These are phyloP conservation scores for Lophiotrema nucula DNA, from an alignment of 495 filamentous ascomycete genomes.

Conservation along the genomic window DNA sequence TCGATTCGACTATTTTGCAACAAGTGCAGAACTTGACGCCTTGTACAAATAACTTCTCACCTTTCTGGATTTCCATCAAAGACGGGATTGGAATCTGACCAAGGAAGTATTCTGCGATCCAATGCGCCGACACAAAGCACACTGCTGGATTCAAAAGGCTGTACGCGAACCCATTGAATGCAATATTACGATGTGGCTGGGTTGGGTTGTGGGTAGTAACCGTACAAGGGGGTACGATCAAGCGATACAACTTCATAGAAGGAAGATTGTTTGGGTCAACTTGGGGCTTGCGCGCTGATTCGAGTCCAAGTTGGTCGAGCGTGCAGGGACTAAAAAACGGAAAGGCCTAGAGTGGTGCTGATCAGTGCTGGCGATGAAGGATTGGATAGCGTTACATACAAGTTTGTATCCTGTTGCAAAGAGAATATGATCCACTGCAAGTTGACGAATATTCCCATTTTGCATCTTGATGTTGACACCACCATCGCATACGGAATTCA, in stretches of 20 bases:
- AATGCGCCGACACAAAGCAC: conserved; percentile 1
- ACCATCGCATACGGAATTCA: background rate
- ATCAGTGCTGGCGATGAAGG: background rate
- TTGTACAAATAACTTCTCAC: too few relatives aligned
- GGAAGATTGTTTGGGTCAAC: background rate
- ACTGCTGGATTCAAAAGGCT: conserved; percentile 11
- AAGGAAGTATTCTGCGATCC: conserved; percentile 15
- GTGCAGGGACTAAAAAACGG: conserved; percentile 3
- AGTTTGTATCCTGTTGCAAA: conserved; percentile 18
- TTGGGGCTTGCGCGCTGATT: background rate
- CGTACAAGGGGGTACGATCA: conserved; percentile 4
- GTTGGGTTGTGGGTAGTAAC: background rate
- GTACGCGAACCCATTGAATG: conserved; percentile 20
- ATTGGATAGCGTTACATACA: too few relatives aligned
- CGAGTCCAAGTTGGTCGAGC: background rate
- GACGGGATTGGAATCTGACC: background rate
- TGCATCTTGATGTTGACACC: background rate
- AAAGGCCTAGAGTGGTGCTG: too few relatives aligned
- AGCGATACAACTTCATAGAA: background rate
- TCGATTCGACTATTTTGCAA: too few relatives aligned
- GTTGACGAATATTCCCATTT: background rate
- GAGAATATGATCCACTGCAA: conserved; percentile 5
- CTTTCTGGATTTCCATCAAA: background rate
- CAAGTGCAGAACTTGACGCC: too few relatives aligned
- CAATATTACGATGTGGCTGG: conserved; percentile 8